Percentiles rank a stretch among this genome's conserved stretches.
phyloP scores from a whole-genome alignment of 352 stramenopile genomes.

The Pythium apleroticum region DNA sequence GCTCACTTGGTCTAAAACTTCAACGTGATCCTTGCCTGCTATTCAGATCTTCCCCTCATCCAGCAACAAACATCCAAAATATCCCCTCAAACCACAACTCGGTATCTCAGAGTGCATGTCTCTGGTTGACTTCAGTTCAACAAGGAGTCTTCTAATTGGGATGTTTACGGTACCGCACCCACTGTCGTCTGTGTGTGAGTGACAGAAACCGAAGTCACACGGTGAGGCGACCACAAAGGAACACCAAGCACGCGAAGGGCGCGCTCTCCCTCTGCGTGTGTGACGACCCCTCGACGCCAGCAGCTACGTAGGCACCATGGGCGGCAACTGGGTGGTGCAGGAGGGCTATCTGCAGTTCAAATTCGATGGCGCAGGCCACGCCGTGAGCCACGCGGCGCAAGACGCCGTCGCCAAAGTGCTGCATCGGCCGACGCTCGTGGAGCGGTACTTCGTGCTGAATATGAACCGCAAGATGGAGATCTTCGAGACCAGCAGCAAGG shows the following conservation, averaged over 20 bases:
- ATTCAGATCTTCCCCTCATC: constrained; percentile 3
- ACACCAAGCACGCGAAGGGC: not conserved
- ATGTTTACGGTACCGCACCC: not conserved
- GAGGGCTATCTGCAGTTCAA: constrained; percentile 33
- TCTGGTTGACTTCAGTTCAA: not conserved
- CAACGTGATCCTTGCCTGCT: not conserved
- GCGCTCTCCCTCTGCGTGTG: not conserved
- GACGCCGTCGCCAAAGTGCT: constrained; percentile 4
- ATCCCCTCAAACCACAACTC: not conserved
- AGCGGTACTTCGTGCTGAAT: constrained; percentile 73
- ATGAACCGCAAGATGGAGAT: constrained; percentile 83
- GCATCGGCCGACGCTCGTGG: constrained; percentile 29
- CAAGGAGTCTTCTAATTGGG: constrained; percentile 9
- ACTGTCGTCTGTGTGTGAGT: constrained; percentile 11
- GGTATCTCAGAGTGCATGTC: constrained; percentile 4
- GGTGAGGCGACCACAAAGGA: constrained; percentile 4
- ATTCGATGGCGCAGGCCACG: constrained; percentile 10
- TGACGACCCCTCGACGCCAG: not conserved
- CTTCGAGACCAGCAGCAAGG: constrained; percentile 45
- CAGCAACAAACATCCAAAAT: not conserved
- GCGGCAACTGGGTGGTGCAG: constrained; percentile 32
- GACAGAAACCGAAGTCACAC: constrained; percentile 27
- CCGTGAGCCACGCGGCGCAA: not conserved
- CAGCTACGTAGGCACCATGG: constrained; percentile 18
- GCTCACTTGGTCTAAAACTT: not conserved